Evolutionary conservation across 352 stramenopile species (phyloP).

Genomic region (Saprolegnia diclina): DNA sequence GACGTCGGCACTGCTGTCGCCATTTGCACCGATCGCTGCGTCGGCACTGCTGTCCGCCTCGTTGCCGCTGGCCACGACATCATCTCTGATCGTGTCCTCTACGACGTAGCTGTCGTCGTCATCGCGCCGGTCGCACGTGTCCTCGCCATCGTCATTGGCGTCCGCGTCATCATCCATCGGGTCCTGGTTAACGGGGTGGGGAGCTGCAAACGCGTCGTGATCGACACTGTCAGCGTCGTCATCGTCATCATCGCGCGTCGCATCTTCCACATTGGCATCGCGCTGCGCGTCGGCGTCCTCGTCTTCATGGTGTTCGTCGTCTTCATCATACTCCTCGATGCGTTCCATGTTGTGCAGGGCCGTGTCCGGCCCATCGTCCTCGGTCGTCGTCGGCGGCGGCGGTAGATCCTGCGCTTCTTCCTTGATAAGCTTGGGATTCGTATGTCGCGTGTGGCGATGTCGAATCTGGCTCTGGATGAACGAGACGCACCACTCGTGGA

Average conservation of each 20-base stretch:
- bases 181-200: neutral
- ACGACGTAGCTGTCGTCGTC: neutral
- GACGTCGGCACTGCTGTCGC: too few relatives aligned
- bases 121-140: neutral
- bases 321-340: too few relatives aligned
- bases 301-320: neutral
- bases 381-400: neutral
- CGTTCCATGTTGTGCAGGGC: neutral
- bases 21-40: too few relatives aligned
- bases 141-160: neutral
- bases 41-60: too few relatives aligned
- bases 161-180: neutral
- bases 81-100: neutral
- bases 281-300: neutral
- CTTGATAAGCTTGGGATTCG: neutral
- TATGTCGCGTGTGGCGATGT: neutral
- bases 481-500: constrained; percentile 13
- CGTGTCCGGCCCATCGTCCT: neutral
- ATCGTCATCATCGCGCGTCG: too few relatives aligned
- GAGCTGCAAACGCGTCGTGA: too few relatives aligned
- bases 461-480: constrained; percentile 9
- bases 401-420: neutral
- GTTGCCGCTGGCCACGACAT: too few relatives aligned
- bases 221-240: too few relatives aligned
- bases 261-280: too few relatives aligned